Evolutionary conservation across 2,329 filamentous ascomycete genomes (phyloP).

Genomic region (Penicillium aurantiogriseum): DNA sequence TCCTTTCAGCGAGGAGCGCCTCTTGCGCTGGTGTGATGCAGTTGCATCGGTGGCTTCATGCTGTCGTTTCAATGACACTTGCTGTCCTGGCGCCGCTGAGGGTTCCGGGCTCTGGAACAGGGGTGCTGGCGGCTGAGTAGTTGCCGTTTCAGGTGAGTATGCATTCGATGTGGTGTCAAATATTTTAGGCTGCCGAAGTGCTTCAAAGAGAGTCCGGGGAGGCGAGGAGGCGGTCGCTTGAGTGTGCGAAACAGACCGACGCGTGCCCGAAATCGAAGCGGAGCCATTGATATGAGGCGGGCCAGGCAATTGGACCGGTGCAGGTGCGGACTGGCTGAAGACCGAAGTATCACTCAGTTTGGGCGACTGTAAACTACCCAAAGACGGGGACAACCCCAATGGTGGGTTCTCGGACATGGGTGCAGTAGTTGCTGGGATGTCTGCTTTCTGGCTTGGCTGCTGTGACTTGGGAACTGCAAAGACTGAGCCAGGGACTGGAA

Average conservation of each 20-base stretch:
- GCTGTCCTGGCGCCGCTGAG: background rate
- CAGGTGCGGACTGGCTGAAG: background rate
- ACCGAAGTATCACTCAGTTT: background rate
- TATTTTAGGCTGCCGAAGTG: slow-evolving; percentile 6
- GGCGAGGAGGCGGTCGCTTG: background rate
- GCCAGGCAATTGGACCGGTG: background rate
- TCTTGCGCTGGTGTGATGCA: background rate
- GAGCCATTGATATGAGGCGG: background rate
- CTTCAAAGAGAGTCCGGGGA: slow-evolving; percentile 5
- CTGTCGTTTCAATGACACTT: background rate
- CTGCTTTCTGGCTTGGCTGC: background rate
- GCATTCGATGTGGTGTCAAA: slow-evolving; percentile 4
- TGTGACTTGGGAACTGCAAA: background rate
- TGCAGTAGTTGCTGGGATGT: background rate
- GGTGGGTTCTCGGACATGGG: background rate
- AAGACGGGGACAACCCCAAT: background rate
- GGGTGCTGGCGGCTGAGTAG: slow-evolving; percentile 1
- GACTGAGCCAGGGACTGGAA: background rate
- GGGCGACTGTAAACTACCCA: background rate
- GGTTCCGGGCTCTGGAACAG: slow-evolving; percentile 2
- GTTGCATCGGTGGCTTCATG: background rate
- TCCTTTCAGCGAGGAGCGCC: slow-evolving; percentile 8
- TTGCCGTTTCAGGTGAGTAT: background rate
- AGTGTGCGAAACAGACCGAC: background rate
- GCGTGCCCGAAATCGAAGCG: background rate